These are phyloP conservation scores for Fusarium sp. DNA, from an alignment of 2,329 filamentous ascomycete genomes.

Conservation along the genomic window DNA sequence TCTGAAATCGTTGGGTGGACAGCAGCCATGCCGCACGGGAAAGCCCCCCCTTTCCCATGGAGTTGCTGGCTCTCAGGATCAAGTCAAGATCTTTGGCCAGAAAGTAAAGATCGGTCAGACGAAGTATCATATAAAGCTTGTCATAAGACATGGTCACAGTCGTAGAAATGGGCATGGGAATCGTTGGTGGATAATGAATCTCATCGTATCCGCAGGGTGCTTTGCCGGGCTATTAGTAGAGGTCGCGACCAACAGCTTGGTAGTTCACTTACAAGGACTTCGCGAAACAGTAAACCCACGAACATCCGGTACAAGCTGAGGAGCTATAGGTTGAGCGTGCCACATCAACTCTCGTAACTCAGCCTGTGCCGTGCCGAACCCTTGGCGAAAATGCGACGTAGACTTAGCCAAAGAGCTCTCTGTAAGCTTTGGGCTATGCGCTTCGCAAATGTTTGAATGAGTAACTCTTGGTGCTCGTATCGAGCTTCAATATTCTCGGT, in stretches of 20 bases:
- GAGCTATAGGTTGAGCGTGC: not conserved
- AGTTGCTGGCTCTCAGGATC: conserved; percentile 8
- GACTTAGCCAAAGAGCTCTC: not conserved
- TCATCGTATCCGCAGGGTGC: not conserved
- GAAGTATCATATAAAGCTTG: conserved; percentile 11
- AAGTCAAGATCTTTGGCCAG: not conserved
- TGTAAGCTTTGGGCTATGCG: conserved; percentile 1
- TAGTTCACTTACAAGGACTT: conserved; percentile 1
- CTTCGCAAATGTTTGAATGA: conserved; percentile 2
- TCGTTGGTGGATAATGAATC: not conserved
- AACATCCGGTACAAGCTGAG: not conserved
- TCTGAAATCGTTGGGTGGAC: conserved; percentile 1
- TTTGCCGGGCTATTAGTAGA: not conserved
- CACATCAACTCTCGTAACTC: conserved; percentile 13
- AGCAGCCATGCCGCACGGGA: conserved; percentile 14
- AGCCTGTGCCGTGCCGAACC: conserved; percentile 4
- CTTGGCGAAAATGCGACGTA: not conserved
- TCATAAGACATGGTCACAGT: not conserved
- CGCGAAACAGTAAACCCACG: not conserved
- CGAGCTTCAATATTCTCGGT: not conserved
- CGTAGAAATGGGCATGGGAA: not conserved
- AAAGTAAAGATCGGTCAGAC: not conserved
- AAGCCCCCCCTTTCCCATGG: not conserved
- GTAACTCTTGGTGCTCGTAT: conserved; percentile 5
- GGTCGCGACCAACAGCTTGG: not conserved